Base-by-base conservation (phyloP, 2,329 filamentous ascomycete species). In the Dryadomyces quercus-mongolicae region DNA sequence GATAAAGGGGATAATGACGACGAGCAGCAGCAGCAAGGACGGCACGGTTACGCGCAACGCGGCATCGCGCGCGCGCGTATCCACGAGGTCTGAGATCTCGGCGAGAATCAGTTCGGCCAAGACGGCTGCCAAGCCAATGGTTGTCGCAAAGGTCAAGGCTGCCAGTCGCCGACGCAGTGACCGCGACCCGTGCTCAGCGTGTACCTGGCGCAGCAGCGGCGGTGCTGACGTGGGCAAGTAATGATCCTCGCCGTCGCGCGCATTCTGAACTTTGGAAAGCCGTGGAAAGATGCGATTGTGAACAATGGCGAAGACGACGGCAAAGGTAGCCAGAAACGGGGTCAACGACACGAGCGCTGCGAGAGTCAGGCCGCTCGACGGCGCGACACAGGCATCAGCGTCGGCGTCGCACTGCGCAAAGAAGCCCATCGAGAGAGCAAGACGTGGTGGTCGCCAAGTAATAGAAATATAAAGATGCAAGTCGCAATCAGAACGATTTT, bases 61-160 rank as follows among this genome's bases (percentile, higher is more conserved):
- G 31, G 85, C 65, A 21, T 77, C 78, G 56, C 88, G 76, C 13
- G 86, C 87, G 36, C 74, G 72, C 7, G 82, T 76, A 59, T 84
- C 78, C n/a, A 88, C 76, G 5, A 85, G 75, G 62, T 88, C 87
- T 25, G 86, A 82, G 46, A 95, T 88, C 68, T 95, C 89, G 62
- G 87, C 89, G 9, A 95, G 76, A 48, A 95, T 86, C 60, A 95
- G 71, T 68, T 91, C 84, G 2, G 83, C 88, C 48, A 95, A 73
- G 1, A 92, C 86, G 42, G 85, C 78, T 6, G 88, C 85, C 9
- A 94, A 75, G 1, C 82, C 88, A 40, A 93, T 80, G 10, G 87
- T 94, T 1, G 81, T 77, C 7, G 86, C 83, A 67, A 94, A 94
- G 1, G 86, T 82, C 55, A 77, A 69, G 15, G 81, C 83, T 2